These are phyloP conservation scores for Parafenestella ontariensis DNA, from an alignment of 2,329 filamentous ascomycete species.

Conservation along the genomic window DNA sequence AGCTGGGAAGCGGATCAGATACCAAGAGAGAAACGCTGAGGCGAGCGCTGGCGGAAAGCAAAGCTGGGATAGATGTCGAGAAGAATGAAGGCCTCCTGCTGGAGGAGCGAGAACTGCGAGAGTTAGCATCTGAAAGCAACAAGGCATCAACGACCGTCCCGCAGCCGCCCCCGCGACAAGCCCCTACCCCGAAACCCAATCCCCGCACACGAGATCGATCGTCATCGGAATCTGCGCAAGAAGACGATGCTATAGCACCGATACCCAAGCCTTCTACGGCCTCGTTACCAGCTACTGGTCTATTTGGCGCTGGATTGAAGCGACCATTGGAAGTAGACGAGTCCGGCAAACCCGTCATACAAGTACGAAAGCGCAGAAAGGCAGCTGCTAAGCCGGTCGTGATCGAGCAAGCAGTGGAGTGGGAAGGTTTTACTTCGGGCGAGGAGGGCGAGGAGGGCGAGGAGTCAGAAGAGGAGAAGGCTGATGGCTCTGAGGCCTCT, in stretches of 20 bases:
- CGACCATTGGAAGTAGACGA: constrained; percentile 82
- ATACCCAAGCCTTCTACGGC: neutral
- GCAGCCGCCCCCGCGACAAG: neutral
- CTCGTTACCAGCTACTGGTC: constrained; percentile 13
- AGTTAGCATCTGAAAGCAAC: constrained; percentile 35
- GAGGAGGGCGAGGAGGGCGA: constrained; percentile 51
- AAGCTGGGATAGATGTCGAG: constrained; percentile 66
- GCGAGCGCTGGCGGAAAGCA: constrained; percentile 68
- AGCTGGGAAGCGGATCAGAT: constrained; percentile 72
- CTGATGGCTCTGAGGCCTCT: constrained; percentile 10
- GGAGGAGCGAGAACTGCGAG: constrained; percentile 42
- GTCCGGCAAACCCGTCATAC: constrained; percentile 79
- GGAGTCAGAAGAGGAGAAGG: constrained; percentile 17
- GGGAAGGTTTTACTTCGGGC: constrained; percentile 68
- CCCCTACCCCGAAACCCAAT: neutral
- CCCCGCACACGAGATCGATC: constrained; percentile 27
- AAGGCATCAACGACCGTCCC: neutral
- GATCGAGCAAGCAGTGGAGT: constrained; percentile 59
- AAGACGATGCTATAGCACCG: constrained; percentile 16
- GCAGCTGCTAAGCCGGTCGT: constrained; percentile 51
- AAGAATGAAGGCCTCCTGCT: constrained; percentile 65
- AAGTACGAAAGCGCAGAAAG: constrained; percentile 77
- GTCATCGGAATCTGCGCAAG: constrained; percentile 19
- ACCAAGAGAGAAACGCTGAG: constrained; percentile 73
- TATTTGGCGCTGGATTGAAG: constrained; percentile 81